A percentile compares a stretch with the other conserved stretches of the same genome.
Conservation (phyloP, 768 basidiomycete genomes). For the Hericium rajendrae region DNA sequence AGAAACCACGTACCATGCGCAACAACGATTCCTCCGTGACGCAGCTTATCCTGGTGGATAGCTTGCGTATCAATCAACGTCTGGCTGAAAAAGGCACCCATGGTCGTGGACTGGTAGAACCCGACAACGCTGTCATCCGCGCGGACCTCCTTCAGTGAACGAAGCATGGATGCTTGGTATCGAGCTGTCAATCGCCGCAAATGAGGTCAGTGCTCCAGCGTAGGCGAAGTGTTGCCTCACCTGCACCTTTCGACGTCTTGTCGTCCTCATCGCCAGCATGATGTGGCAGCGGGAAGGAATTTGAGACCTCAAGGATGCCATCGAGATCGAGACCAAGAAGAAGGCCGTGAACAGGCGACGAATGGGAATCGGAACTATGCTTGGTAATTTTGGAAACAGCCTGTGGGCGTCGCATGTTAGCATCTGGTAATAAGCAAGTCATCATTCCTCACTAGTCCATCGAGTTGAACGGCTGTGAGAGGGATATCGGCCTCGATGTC, state of each 20-base stretch:
- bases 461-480: conserved; percentile 70
- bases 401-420: conserved; percentile 28
- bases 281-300: conserved; percentile 78
- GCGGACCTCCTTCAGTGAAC: conserved; percentile 83
- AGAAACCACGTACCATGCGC: conserved; percentile 52
- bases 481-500: conserved; percentile 90
- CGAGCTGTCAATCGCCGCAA: conserved; percentile 36
- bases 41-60: conserved; percentile 74
- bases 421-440: not conserved
- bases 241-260: conserved; percentile 66
- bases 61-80: conserved; percentile 74
- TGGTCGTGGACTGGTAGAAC: conserved; percentile 84
- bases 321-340: conserved; percentile 89
- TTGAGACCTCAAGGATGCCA: conserved; percentile 83
- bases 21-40: conserved; percentile 79
- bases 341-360: conserved; percentile 72
- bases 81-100: conserved; percentile 82
- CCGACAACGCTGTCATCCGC: conserved; percentile 88
- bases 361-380: conserved; percentile 72
- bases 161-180: conserved; percentile 78
- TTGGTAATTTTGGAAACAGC: conserved; percentile 91
- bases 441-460: conserved; percentile 61
- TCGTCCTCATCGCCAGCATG: conserved; percentile 71
- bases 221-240: conserved; percentile 30
- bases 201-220: not conserved